Evolutionary conservation across 352 stramenopile species (phyloP).

Genomic region (Thalassiosira ordinaria): DNA sequence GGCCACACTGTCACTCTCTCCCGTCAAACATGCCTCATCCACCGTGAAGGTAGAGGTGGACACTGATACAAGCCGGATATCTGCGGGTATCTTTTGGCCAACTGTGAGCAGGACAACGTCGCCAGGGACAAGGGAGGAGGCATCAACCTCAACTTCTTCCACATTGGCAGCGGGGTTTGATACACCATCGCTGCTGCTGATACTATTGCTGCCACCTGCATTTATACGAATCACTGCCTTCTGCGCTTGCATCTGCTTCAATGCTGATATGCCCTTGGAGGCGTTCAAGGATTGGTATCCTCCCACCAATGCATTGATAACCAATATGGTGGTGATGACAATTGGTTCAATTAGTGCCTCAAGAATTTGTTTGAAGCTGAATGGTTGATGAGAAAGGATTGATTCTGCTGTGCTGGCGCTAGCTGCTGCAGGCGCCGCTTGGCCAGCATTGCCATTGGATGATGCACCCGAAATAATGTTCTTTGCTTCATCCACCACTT

Average conservation of each 20-base stretch:
- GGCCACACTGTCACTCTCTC: conserved; percentile 87
- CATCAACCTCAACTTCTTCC: conserved; percentile 80
- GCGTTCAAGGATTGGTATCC: conserved; percentile 95
- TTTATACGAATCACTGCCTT: conserved; percentile 86
- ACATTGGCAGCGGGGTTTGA: too few relatives aligned
- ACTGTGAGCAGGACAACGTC: conserved; percentile 95
- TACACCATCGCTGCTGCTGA: too few relatives aligned
- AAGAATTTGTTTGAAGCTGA: conserved; percentile 48
- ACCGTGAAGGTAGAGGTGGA: conserved; percentile 94
- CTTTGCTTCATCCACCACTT: conserved; percentile 45
- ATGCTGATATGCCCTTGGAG: conserved; percentile 91
- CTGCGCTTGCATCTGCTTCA: conserved; percentile 94
- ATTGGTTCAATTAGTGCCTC: conserved; percentile 92
- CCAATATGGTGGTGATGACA: conserved; percentile 95
- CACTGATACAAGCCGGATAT: conserved; percentile 94
- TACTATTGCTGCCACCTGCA: too few relatives aligned
- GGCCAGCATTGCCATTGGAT: too few relatives aligned
- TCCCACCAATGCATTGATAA: conserved; percentile 94
- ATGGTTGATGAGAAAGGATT: neutral
- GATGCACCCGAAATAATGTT: conserved; percentile 24
- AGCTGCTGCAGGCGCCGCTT: conserved; percentile 5
- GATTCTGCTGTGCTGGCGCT: neutral
- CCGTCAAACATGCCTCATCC: conserved; percentile 96
- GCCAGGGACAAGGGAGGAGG: conserved; percentile 92
- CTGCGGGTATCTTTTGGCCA: conserved; percentile 96